Percentiles rank a stretch among this genome's conserved stretches.
Conservation (phyloP, 1,284 basidiomycete species). For the Puccinia horiana region DNA sequence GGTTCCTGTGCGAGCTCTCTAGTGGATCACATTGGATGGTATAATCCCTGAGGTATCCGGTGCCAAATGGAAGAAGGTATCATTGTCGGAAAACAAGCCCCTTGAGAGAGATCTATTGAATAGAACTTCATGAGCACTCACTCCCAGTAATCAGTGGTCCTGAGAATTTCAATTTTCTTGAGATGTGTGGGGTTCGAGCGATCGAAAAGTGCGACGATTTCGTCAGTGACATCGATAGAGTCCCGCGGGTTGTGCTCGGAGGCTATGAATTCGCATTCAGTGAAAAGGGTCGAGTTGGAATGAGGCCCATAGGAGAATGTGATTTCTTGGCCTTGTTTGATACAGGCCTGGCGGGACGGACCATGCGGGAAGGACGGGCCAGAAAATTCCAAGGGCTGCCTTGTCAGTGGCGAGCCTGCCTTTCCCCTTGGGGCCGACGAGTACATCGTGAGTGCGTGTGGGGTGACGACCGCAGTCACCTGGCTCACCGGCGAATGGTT, state of each 20-base stretch:
- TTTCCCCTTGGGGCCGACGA: background rate
- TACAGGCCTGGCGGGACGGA: constrained; percentile 30
- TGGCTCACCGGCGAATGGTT: constrained; percentile 20
- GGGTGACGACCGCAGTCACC: constrained; percentile 14
- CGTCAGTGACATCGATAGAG: constrained; percentile 51
- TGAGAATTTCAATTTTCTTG: constrained; percentile 6
- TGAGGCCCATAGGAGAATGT: constrained; percentile 54
- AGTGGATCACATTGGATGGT: constrained; percentile 34
- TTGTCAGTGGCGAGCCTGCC: background rate
- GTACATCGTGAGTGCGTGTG: constrained; percentile 31
- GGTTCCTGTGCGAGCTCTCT: constrained; percentile 23
- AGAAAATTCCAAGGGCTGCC: constrained; percentile 31
- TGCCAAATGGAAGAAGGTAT: background rate
- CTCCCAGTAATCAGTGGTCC: constrained; percentile 17
- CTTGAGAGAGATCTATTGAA: background rate
- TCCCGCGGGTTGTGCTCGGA: constrained; percentile 53
- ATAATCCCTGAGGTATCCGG: constrained; percentile 24
- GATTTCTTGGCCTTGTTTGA: constrained; percentile 53
- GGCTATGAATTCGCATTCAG: constrained; percentile 55
- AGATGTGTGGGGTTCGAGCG: constrained; percentile 47
- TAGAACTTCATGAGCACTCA: background rate
- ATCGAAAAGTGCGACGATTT: constrained; percentile 52
- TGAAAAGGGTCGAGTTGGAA: constrained; percentile 52
- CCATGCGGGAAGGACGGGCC: constrained; percentile 20
- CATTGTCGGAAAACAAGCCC: background rate